These are phyloP conservation scores for Akanthomyces lecanii DNA, from an alignment of 2,329 filamentous ascomycete genomes.

Conservation along the genomic window DNA sequence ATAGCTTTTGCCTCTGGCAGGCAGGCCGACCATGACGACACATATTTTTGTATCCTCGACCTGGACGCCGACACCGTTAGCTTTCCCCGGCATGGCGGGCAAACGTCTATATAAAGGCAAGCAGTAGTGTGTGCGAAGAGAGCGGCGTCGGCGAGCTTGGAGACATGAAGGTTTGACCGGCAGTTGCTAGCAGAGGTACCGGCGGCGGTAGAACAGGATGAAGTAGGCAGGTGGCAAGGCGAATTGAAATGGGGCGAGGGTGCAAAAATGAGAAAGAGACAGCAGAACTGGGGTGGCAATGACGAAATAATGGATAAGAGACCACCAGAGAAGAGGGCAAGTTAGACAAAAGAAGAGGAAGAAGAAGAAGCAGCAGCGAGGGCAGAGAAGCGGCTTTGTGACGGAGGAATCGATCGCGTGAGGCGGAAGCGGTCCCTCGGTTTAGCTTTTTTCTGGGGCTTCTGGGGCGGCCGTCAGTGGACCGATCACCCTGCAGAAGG, in stretches of 20 bases:
- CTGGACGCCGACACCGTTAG: conserved; percentile 72
- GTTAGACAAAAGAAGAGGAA: background rate
- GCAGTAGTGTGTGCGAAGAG: conserved; percentile 9
- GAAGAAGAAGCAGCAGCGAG: conserved; percentile 12
- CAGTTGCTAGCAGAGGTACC: background rate
- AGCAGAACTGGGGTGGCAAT: conserved; percentile 3
- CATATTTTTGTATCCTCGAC: conserved; percentile 95
- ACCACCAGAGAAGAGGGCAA: conserved; percentile 12
- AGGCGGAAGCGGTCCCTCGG: conserved; percentile 17
- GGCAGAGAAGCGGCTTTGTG: conserved; percentile 3
- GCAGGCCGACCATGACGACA: conserved; percentile 97
- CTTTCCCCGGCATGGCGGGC: conserved; percentile 41
- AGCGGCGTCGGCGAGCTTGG: conserved; percentile 1
- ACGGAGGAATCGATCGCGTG: conserved; percentile 17
- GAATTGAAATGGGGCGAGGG: background rate
- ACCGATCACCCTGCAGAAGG: background rate
- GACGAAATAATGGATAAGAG: background rate
- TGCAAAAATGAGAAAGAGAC: background rate
- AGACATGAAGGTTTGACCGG: conserved; percentile 2
- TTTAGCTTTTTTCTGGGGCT: conserved; percentile 18
- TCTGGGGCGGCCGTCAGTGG: conserved; percentile 7
- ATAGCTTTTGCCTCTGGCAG: conserved; percentile 92
- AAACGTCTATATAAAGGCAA: conserved; percentile 2
- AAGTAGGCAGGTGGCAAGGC: background rate
- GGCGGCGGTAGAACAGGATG: too few relatives aligned